Evolutionary conservation across 2,329 filamentous ascomycete species (phyloP).

Genomic region (Xylariaceae sp.): DNA sequence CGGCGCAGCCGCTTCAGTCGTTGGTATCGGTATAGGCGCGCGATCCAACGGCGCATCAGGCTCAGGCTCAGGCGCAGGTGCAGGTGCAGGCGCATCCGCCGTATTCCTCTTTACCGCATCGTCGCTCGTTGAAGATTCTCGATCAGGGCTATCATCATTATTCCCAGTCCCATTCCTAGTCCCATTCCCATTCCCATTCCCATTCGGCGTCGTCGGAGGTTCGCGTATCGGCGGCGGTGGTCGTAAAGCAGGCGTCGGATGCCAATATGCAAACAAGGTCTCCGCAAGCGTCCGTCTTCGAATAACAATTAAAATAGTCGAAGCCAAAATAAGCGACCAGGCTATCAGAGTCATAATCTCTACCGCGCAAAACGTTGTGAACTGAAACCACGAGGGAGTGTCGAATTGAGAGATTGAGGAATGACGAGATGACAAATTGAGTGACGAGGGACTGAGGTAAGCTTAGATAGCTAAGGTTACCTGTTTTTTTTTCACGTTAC

Average conservation of each 20-base stretch:
- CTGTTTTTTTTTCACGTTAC: no score
- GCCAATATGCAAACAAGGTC: conserved; percentile 34
- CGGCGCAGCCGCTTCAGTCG: conserved; percentile 13
- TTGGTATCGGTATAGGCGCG: conserved; percentile 33
- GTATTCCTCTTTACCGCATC: no score
- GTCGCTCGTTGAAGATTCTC: no score
- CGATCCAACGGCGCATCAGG: conserved; percentile 23
- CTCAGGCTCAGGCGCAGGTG: not conserved
- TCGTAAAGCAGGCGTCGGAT: conserved; percentile 25
- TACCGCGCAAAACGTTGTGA: not conserved
- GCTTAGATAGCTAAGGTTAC: no score
- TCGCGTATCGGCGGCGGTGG: conserved; percentile 20
- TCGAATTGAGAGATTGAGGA: no score
- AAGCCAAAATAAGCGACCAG: conserved; percentile 57
- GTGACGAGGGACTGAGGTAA: no score
- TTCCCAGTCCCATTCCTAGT: no score
- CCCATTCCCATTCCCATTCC: no score
- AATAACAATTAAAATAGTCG: conserved; percentile 52
- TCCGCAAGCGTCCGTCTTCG: conserved; percentile 47
- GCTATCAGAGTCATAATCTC: conserved; percentile 50
- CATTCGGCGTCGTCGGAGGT: not conserved
- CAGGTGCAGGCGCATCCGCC: no score
- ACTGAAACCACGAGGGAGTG: no score
- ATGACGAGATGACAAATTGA: no score
- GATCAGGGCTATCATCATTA: not conserved